Evolutionary conservation across 2,329 filamentous ascomycete genomes (phyloP).

Genomic region (Colletotrichum tamarilloi): DNA sequence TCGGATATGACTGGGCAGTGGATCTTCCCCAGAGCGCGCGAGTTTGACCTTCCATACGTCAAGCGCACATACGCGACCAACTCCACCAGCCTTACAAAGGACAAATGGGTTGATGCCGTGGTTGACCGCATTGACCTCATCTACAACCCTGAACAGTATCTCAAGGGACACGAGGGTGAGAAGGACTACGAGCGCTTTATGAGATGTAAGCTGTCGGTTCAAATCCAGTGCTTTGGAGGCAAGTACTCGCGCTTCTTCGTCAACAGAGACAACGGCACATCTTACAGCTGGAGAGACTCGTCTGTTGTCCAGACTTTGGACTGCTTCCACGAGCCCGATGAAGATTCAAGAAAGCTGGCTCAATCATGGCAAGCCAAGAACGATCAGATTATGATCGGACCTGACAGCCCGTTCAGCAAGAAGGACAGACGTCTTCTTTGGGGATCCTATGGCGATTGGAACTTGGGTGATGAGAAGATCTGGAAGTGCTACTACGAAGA

Average conservation of each 20-base stretch:
- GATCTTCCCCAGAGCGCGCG: slow-evolving; percentile 57
- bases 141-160: slow-evolving; percentile 42
- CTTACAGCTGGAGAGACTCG: slow-evolving; percentile 60
- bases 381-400: slow-evolving; percentile 42
- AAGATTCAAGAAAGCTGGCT: slow-evolving; percentile 45
- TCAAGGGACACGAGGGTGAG: slow-evolving; percentile 41
- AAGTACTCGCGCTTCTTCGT: slow-evolving; percentile 52
- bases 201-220: slow-evolving; percentile 54
- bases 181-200: slow-evolving; percentile 13
- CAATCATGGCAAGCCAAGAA: slow-evolving; percentile 56
- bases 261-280: slow-evolving; percentile 57
- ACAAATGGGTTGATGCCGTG: slow-evolving; percentile 53
- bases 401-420: slow-evolving; percentile 47
- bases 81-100: slow-evolving; percentile 51
- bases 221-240: slow-evolving; percentile 59
- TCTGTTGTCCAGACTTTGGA: slow-evolving; percentile 53
- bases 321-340: slow-evolving; percentile 52
- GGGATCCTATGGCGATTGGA: slow-evolving; percentile 51
- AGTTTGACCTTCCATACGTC: slow-evolving; percentile 60
- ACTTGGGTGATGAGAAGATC: slow-evolving; percentile 43
- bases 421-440: slow-evolving; percentile 51
- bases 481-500: slow-evolving; percentile 51
- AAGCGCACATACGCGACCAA: slow-evolving; percentile 58
- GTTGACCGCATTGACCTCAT: slow-evolving; percentile 50
- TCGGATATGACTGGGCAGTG: slow-evolving; percentile 55